Evolutionary conservation across 1,139 yeast genomes (phyloP), one percentile per base, ranked within the genome.

Genomic region (Meyerozyma guilliermondii): DNA sequence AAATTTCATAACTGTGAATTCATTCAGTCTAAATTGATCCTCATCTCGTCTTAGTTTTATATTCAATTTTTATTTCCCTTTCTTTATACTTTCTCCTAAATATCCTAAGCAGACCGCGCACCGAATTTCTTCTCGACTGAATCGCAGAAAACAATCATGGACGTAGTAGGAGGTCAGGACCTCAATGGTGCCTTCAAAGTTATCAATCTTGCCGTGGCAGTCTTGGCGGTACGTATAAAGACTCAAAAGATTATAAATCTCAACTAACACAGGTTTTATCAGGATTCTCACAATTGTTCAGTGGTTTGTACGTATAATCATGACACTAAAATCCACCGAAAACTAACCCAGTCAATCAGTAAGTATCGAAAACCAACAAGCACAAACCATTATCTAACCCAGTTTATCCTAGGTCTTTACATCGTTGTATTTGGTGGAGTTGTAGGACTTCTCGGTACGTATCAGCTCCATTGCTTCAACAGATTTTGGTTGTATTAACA

Each of bases 151-250:
- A 26, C 13, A 26, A 48, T 42, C 31, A 44, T 49, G 38, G 59
- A 54, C 41, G 42, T 50, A 27, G 36, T 55, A 10, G 50, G 48
- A 35, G 58, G 57, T 7, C 57, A 54, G 56, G 76, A 73, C 50
- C 60, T 68, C 41, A 62, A 69, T 48, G 78, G 76, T 16, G 75
- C 73, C 16, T 86, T 87, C 66, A 82, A 78, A 52, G 68, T 76
- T 31, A 76, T 79, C 55, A 87, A 87, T 56, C 59, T 87, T 44
- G 64, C 72, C 1, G 84, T 85, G 26, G 89, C 87, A 5, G 73
- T 71, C 1, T 62, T 86, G 39, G 50, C 82, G 11, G 83, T 82
- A 63, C 44, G 85, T 65, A 5, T n/a, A 5, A 16, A 30, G 8
- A 9, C 7, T 11, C 17, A 14, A n/a, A 20, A 14, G 18, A 6